Base-by-base conservation (phyloP, 176 grass and related monocot species). In the Bonia amplexicaulis region DNA sequence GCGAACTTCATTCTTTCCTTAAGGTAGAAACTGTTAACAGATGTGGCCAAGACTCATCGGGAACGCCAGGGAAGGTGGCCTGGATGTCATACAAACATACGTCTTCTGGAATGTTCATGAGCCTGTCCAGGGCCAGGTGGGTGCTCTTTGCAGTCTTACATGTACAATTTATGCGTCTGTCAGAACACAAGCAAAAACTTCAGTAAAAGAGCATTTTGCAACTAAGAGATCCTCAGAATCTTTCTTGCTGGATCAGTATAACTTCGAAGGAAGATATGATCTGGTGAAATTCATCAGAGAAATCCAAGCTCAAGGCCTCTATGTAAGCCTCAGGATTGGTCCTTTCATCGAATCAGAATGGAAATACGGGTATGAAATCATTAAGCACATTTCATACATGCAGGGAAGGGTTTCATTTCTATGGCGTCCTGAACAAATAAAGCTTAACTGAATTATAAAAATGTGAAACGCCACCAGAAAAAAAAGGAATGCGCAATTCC, bases 61-160 rank as follows among this genome's bases (percentile, higher is more conserved):
- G 6, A 89, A 70, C 87, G 94, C 94, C 39, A 96, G 83, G 80
- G 35, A 89, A 89, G 91, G 94, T 47, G 94, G 94, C 31, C 76
- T 96, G 1, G 91, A 96, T 80, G 94, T 96, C 84, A 93, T 93
- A 45, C 94, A 96, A 86, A 96, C 89, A 58, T 96, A 93, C 55
- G 94, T 96, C 52, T 96, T 93, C 66, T 96, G 91, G 91, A 93
- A 91, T 83, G 87, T 44, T 54, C 91, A 96, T 78, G 94, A 93
- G 31, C 89, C 91, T 46, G 23, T 88, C 35, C 77, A 91, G 76
- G 94, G 89, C 39, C 89, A 91, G 89, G 94, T 85, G 68, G 46
- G 69, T 85, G 14, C 19, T 17, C 40, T 64, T 40, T 86, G 55
- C 31, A 55, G 51, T 42, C 64, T 69, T 20, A 7, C 26, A 37